Evolutionary conservation across 495 filamentous ascomycete species (phyloP).

Genomic region (Hyaloscypha variabilis): DNA sequence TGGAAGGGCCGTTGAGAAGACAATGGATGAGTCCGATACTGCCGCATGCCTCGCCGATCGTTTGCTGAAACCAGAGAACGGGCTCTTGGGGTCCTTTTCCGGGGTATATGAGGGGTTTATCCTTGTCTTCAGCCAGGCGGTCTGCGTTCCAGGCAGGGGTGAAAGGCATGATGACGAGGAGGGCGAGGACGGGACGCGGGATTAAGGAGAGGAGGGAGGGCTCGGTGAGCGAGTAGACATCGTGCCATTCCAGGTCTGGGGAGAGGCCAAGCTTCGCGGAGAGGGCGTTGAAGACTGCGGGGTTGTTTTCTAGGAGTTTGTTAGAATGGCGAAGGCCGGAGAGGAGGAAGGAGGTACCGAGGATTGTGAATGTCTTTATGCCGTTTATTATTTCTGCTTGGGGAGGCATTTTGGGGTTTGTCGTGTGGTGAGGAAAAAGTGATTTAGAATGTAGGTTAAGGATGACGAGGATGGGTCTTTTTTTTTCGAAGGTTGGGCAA

Average conservation of each 20-base stretch:
- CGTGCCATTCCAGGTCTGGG: conserved; percentile 68
- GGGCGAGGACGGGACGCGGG: conserved; percentile 75
- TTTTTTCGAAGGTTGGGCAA: too few species aligned
- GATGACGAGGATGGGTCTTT: too few species aligned
- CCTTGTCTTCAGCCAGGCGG: conserved; percentile 57
- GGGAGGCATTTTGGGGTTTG: too few species aligned
- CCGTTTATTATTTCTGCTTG: too few species aligned
- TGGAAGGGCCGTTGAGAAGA: conserved; percentile 63
- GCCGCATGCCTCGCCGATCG: conserved; percentile 82
- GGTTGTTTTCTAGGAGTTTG: conserved; percentile 66
- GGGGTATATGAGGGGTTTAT: conserved; percentile 35
- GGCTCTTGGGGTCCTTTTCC: conserved; percentile 42
- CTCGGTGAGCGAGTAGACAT: conserved; percentile 39
- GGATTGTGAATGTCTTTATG: too few species aligned
- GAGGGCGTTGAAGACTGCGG: conserved; percentile 75
- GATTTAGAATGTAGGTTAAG: too few species aligned
- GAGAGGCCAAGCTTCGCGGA: conserved; percentile 75
- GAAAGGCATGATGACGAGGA: conserved; percentile 85
- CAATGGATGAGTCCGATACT: conserved; percentile 79
- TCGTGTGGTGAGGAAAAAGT: too few species aligned
- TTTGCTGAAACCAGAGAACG: conserved; percentile 84
- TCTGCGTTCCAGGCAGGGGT: conserved; percentile 64
- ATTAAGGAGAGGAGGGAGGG: conserved; percentile 62
- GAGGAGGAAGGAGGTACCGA: too few species aligned
- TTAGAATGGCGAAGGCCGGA: too few species aligned